Evolutionary conservation across 2,329 filamentous ascomycete genomes (phyloP).

Genomic region (Domatiomyces globalis): DNA sequence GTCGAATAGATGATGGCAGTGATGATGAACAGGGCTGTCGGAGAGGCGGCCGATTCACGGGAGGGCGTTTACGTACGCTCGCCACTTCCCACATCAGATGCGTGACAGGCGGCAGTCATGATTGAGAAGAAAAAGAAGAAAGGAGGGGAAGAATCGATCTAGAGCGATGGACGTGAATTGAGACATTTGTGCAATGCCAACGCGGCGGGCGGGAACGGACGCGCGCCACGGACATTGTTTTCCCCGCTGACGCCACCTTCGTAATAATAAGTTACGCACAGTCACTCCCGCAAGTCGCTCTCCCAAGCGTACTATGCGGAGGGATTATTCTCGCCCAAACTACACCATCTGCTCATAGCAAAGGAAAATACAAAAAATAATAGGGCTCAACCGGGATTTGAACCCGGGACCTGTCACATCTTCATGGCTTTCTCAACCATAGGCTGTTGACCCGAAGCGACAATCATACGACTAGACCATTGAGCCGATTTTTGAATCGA

Average conservation of each 20-base stretch:
- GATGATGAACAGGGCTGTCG: not conserved
- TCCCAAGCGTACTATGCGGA: too few species aligned
- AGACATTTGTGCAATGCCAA: not conserved
- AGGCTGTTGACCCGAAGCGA: slow-evolving; percentile 24
- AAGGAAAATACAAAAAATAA: slow-evolving; percentile 4
- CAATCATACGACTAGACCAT: slow-evolving; percentile 30
- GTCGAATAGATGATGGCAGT: slow-evolving; percentile 8
- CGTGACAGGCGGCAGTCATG: slow-evolving; percentile 5
- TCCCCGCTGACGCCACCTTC: too few species aligned
- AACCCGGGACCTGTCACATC: slow-evolving; percentile 27
- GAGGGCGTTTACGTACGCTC: slow-evolving; percentile 10
- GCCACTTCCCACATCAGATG: slow-evolving; percentile 14
- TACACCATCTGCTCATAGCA: not conserved
- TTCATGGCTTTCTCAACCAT: slow-evolving; percentile 16
- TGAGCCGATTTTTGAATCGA: slow-evolving; percentile 12
- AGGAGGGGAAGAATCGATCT: not conserved
- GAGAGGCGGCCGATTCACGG: not conserved
- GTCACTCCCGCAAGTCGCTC: too few species aligned
- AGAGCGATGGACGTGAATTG: not conserved
- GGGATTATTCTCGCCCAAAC: not conserved
- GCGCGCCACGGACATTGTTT: not conserved
- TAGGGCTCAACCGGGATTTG: slow-evolving; percentile 26
- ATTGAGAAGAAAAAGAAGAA: slow-evolving; percentile 1
- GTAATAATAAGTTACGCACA: too few species aligned
- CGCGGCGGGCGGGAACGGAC: not conserved